phyloP scores from a whole-genome alignment of 345 rosid genomes.

The Aethionema arabicum region DNA sequence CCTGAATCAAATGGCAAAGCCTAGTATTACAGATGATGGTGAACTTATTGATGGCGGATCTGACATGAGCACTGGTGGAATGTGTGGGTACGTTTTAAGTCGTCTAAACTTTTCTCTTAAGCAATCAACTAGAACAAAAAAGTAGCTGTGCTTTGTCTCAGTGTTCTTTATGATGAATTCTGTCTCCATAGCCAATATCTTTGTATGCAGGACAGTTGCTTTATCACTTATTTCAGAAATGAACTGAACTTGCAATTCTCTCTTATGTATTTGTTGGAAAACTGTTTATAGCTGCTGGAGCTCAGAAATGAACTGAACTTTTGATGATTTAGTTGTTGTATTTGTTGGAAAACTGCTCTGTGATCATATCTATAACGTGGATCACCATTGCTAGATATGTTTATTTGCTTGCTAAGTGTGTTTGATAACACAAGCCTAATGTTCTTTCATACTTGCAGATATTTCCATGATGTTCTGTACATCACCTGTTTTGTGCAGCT shows the following conservation, averaged over 20 bases:
- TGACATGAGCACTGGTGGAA: constrained; percentile 87
- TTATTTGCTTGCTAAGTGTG: background rate
- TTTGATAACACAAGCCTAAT: background rate
- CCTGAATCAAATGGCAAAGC: constrained; percentile 73
- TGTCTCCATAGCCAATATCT: constrained; percentile 17
- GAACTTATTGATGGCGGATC: constrained; percentile 88
- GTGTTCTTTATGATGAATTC: constrained; percentile 2
- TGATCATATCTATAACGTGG: background rate
- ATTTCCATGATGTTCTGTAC: constrained; percentile 75
- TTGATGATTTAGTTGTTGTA: background rate
- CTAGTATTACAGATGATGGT: constrained; percentile 64
- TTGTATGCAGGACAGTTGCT: constrained; percentile 3
- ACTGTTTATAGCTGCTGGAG: too few species aligned
- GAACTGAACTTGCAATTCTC: background rate
- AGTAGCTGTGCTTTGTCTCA: background rate
- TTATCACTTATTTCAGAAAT: background rate
- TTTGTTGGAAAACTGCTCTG: background rate
- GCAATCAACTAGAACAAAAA: background rate
- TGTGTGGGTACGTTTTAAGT: constrained; percentile 62
- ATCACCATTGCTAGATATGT: background rate
- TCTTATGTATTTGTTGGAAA: background rate
- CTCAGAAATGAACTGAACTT: too few species aligned
- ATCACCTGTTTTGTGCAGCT: constrained; percentile 87
- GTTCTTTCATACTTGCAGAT: constrained; percentile 44
- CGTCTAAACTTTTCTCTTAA: background rate